Base-by-base conservation (phyloP, 352 stramenopile species). In the Phytophthora nicotianae region DNA sequence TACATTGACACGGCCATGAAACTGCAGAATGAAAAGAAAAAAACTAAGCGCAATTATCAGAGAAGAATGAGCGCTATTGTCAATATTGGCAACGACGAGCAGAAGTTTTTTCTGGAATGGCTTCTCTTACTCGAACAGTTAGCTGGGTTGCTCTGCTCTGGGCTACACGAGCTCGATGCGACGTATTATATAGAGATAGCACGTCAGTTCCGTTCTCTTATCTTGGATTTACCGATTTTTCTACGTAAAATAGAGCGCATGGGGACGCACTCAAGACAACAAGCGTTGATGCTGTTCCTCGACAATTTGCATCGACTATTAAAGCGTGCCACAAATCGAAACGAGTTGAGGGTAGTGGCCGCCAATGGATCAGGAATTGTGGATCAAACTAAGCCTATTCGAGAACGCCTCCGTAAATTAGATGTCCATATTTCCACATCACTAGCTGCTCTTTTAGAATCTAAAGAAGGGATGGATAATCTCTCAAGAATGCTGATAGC, bases 301-400 rank as follows among this genome's bases (percentile, higher is more conserved):
- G 77, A 71, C n/a, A 86, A 82, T 50, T 32, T 83, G 5, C 65
- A 84, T 46, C 58, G 53, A 5, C 26, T 84, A 11, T 46, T 86
- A 1, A 78, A 72, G 35, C 70, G 61, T 5, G 62, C 81, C 2
- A 65, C 65, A 14, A 86, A 72, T 51, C 77, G 70, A 32, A 77
- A 84, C 26, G 77, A 86, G 35, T 50, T 86, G 27, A 62, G 71
- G 29, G 77, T 76, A 0, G 72, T 84, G 23, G 67, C 74, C 16
- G 62, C 72, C 10, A 77, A 68, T 42, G 75, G 69, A 13, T 67
- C 64, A 5, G 62, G 68, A 6, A 70, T 83, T 16, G 63, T 70
- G 3, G 53, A 77, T 2, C 65, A 83, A 42, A 74, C 72, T 0
- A 76, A 79, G 35, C 6, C 20, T 7, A 32, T 77, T n/a, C 58